Percentiles rank a stretch among this genome's conserved stretches.
These are phyloP conservation scores for Thermothelomyces thermophilus DNA, from an alignment of 2,329 filamentous ascomycete species.

Conservation along the genomic window DNA sequence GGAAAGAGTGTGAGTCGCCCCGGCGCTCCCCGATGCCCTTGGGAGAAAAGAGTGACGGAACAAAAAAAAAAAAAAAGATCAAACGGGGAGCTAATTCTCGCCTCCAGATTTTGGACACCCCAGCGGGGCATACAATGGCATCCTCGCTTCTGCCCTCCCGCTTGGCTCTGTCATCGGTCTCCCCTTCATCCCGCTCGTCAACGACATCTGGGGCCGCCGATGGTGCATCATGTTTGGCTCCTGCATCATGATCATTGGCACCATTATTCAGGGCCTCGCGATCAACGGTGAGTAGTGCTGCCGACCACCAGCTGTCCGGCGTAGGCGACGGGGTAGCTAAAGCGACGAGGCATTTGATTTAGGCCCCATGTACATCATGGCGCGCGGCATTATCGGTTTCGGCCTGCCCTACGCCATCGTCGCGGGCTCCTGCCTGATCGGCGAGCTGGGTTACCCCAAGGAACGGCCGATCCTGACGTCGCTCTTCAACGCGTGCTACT, in stretches of 20 bases:
- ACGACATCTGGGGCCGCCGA: conserved; percentile 48
- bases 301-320: too few relatives aligned
- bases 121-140: conserved; percentile 41
- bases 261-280: conserved; percentile 49
- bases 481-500: conserved; percentile 54
- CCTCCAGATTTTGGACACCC: conserved; percentile 40
- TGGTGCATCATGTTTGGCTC: conserved; percentile 52
- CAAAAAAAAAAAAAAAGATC: not conserved
- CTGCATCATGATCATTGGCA: conserved; percentile 47
- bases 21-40: not conserved
- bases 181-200: conserved; percentile 50
- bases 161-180: conserved; percentile 54
- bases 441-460: conserved; percentile 54
- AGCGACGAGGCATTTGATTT: too few relatives aligned
- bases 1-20: conserved; percentile 33
- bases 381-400: conserved; percentile 53
- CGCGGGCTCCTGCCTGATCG: conserved; percentile 51
- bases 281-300: conserved; percentile 29
- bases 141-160: conserved; percentile 54
- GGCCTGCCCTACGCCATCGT: conserved; percentile 56
- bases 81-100: not conserved
- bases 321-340: too few relatives aligned
- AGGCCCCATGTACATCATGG: conserved; percentile 50
- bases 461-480: conserved; percentile 53
- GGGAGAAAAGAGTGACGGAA: too few relatives aligned